A percentile compares a stretch with the other conserved stretches of the same genome.
These are phyloP conservation scores for Tetrapisispora taiwanensis DNA, from an alignment of 805 yeast species.

Conservation along the genomic window DNA sequence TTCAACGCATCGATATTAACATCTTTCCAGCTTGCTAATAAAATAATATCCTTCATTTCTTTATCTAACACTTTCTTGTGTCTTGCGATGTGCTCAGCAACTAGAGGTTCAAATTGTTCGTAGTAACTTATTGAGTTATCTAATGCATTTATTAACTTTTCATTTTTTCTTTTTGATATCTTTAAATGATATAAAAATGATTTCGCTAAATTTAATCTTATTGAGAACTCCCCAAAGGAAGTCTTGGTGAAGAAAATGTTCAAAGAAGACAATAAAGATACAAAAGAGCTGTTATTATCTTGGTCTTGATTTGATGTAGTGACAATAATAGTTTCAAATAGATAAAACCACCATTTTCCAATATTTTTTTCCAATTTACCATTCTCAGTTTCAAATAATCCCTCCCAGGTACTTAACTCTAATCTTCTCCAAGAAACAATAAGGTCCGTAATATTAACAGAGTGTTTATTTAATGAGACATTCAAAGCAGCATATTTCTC, in stretches of 20 bases:
- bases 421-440: slow-evolving; percentile 87
- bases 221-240: slow-evolving; percentile 60
- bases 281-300: slow-evolving; percentile 10
- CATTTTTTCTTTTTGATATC: slow-evolving; percentile 20
- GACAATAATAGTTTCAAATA: slow-evolving; percentile 69
- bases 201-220: slow-evolving; percentile 48
- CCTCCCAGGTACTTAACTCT: slow-evolving; percentile 79
- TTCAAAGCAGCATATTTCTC: slow-evolving; percentile 79
- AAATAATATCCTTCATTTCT: slow-evolving; percentile 72
- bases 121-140: slow-evolving; percentile 46
- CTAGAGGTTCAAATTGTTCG: slow-evolving; percentile 46
- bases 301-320: slow-evolving; percentile 24
- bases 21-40: slow-evolving; percentile 95
- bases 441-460: slow-evolving; percentile 50
- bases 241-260: slow-evolving; percentile 69
- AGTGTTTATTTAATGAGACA: slow-evolving; percentile 49
- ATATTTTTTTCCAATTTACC: slow-evolving; percentile 35
- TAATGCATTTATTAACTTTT: slow-evolving; percentile 19
- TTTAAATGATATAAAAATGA: slow-evolving; percentile 54
- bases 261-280: slow-evolving; percentile 43
- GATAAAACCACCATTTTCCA: slow-evolving; percentile 86
- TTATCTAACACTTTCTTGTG: slow-evolving; percentile 56
- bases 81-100: slow-evolving; percentile 37
- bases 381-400: slow-evolving; percentile 60
- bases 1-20: slow-evolving; percentile 86